Percentiles rank a stretch among this genome's conserved stretches.
Conservation (phyloP, 1,284 basidiomycete genomes). For the Leccinum pallidistipes region DNA sequence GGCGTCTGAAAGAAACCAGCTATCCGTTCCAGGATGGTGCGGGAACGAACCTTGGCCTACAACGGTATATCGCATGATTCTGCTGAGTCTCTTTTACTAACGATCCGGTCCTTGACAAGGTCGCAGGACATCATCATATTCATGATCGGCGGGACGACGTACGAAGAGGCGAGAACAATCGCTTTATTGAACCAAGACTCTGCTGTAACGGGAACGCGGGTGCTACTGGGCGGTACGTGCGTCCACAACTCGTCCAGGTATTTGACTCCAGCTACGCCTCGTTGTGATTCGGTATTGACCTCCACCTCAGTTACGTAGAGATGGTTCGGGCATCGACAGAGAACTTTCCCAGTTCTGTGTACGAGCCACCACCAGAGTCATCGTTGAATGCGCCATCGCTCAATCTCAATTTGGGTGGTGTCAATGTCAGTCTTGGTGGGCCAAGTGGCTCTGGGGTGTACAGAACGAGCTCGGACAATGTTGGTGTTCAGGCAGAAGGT, state of each 20-base stretch:
- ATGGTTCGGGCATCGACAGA: slow-evolving; percentile 68
- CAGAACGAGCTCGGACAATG: slow-evolving; percentile 68
- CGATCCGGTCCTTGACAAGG: slow-evolving; percentile 40
- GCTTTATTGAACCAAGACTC: slow-evolving; percentile 84
- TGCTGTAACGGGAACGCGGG: slow-evolving; percentile 57
- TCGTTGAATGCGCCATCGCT: slow-evolving; percentile 69
- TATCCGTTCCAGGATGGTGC: slow-evolving; percentile 87
- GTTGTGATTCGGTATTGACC: slow-evolving; percentile 5
- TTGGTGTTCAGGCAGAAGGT: slow-evolving; percentile 78
- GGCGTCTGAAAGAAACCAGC: slow-evolving; percentile 81
- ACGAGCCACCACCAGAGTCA: slow-evolving; percentile 69
- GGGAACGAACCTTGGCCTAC: slow-evolving; percentile 65
- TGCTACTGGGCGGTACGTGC: slow-evolving; percentile 89
- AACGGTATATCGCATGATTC: slow-evolving; percentile 47
- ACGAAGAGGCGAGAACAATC: slow-evolving; percentile 86
- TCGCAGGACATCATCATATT: slow-evolving; percentile 95
- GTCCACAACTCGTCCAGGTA: slow-evolving; percentile 92
- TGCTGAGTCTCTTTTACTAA: slow-evolving; percentile 2
- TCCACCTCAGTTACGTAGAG: slow-evolving; percentile 61
- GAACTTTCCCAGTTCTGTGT: slow-evolving; percentile 63
- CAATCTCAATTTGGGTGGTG: slow-evolving; percentile 87
- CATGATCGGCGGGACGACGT: slow-evolving; percentile 92
- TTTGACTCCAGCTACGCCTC: slow-evolving; percentile 16
- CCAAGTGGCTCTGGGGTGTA: slow-evolving; percentile 80
- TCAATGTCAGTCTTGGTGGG: slow-evolving; percentile 90